Percentiles rank a stretch among this genome's conserved stretches.
Evolutionary conservation across 1,284 basidiomycete species (phyloP).

Genomic region (Tilletia indica): DNA sequence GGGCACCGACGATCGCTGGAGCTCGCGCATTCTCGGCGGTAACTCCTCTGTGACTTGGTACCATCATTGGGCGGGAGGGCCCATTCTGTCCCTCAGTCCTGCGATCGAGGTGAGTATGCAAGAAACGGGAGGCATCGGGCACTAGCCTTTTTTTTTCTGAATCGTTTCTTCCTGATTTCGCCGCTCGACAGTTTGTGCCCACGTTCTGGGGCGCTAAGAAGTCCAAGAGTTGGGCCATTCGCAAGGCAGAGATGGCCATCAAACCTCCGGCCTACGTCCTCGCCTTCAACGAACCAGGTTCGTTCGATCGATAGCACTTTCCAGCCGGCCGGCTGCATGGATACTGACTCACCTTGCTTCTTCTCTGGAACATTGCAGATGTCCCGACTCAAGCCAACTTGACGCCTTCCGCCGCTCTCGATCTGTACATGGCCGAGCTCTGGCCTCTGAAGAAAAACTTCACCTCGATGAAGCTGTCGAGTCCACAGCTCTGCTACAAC

Average conservation of each 20-base stretch:
- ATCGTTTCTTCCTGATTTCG: background rate
- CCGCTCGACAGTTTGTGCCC: slow-evolving; percentile 5
- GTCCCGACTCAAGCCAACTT: background rate
- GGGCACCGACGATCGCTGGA: background rate
- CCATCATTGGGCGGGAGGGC: background rate
- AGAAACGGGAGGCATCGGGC: too few species aligned
- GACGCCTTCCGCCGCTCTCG: background rate
- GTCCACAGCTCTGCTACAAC: slow-evolving; percentile 7
- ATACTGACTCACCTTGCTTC: background rate
- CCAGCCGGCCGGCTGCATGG: background rate
- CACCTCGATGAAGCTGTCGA: background rate
- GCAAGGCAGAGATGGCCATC: background rate
- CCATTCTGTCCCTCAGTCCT: background rate
- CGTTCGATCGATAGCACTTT: background rate
- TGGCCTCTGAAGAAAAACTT: background rate
- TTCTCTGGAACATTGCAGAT: background rate
- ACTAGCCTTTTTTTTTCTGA: too few species aligned
- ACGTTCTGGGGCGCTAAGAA: background rate
- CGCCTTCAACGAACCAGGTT: slow-evolving; percentile 11
- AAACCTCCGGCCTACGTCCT: background rate
- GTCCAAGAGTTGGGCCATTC: background rate
- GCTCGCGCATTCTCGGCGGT: background rate
- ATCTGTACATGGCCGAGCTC: slow-evolving; percentile 2
- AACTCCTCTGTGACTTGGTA: background rate
- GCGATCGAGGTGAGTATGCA: background rate